These are phyloP conservation scores for Pseudogymnoascus sp. DNA, from an alignment of 2,329 filamentous ascomycete species.

Conservation along the genomic window DNA sequence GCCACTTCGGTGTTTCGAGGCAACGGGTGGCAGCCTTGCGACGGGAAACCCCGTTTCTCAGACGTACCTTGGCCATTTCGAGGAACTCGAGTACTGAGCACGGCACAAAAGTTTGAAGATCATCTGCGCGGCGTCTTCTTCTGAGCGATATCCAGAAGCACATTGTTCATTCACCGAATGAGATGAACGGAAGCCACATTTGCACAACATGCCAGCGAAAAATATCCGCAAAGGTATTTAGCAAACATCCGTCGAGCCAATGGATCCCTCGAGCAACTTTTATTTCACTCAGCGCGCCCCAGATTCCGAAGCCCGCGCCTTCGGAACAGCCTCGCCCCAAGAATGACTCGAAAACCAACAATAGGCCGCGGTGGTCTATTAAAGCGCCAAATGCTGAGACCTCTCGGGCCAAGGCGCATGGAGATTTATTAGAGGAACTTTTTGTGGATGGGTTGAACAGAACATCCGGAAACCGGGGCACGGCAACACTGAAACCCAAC, in stretches of 20 bases:
- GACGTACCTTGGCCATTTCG: background rate
- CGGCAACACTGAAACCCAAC: background rate
- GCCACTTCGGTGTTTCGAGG: background rate
- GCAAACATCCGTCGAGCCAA: constrained; percentile 13
- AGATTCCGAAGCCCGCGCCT: constrained; percentile 9
- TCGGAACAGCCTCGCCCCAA: background rate
- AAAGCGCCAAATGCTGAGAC: background rate
- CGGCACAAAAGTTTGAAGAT: background rate
- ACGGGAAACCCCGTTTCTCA: background rate
- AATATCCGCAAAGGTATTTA: constrained; percentile 14
- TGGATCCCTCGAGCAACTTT: constrained; percentile 21
- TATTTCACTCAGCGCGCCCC: constrained; percentile 20
- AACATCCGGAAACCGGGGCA: constrained; percentile 5
- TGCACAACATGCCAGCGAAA: constrained; percentile 24
- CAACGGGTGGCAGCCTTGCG: background rate
- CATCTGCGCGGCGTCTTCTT: background rate
- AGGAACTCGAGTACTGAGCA: background rate
- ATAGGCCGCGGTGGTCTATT: background rate
- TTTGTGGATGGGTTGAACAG: constrained; percentile 23
- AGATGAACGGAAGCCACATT: constrained; percentile 23
- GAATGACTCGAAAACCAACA: background rate
- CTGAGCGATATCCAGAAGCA: constrained; percentile 1
- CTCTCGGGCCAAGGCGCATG: constrained; percentile 9
- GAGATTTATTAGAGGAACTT: constrained; percentile 25
- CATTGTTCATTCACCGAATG: constrained; percentile 8